Evolutionary conservation across 495 filamentous ascomycete species (phyloP).

Genomic region (Penicillium angulare): DNA sequence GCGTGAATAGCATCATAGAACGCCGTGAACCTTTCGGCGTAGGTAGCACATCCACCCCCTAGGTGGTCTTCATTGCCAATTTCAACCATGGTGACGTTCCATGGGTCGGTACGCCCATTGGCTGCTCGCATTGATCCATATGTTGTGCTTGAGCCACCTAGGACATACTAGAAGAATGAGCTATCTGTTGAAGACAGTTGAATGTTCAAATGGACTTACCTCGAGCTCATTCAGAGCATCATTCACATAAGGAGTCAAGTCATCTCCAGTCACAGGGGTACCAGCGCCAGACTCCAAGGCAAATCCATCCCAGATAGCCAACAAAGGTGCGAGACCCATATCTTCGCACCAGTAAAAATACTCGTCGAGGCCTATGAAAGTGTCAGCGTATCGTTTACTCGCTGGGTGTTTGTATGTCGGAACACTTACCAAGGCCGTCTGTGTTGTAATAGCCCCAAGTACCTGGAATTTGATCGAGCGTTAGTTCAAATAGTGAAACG

Average conservation of each 20-base stretch:
- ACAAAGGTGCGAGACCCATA: conserved; percentile 51
- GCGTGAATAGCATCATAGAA: conserved; percentile 57
- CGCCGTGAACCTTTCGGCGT: conserved; percentile 55
- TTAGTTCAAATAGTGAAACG: background rate
- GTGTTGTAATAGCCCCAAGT: conserved; percentile 58
- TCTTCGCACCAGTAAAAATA: conserved; percentile 63
- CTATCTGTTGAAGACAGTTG: background rate
- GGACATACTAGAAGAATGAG: conserved; percentile 53
- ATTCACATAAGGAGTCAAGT: conserved; percentile 34
- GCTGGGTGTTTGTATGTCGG: background rate
- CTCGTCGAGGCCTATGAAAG: conserved; percentile 37
- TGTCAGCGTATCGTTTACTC: background rate
- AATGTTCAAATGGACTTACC: conserved; percentile 5
- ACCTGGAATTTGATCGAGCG: conserved; percentile 18
- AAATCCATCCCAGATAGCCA: conserved; percentile 57
- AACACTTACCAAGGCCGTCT: conserved; percentile 50
- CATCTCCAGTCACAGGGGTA: conserved; percentile 23
- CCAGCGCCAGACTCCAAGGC: conserved; percentile 46
- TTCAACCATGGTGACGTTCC: conserved; percentile 58
- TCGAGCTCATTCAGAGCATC: conserved; percentile 63
- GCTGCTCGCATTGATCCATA: conserved; percentile 58
- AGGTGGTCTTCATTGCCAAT: conserved; percentile 64
- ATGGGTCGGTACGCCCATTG: conserved; percentile 58
- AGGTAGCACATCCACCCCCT: conserved; percentile 51
- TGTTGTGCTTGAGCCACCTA: conserved; percentile 49